Conservation (phyloP, 345 rosid species). For the Gossypium sturtianum region DNA sequence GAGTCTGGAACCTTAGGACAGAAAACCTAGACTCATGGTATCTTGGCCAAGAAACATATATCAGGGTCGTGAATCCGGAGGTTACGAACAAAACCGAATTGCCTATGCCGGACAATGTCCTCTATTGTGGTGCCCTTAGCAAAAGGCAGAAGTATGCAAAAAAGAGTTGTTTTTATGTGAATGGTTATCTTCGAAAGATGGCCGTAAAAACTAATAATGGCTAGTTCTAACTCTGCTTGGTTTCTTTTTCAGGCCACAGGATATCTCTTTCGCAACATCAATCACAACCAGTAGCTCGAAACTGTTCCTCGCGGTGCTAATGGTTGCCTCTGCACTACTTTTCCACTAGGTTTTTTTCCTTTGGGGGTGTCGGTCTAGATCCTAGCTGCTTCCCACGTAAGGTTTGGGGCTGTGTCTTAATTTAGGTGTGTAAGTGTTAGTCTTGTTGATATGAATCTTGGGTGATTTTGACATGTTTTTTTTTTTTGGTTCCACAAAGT, state of each 20-base stretch:
- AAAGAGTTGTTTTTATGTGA: background rate
- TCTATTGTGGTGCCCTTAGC: slow-evolving; percentile 75
- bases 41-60: slow-evolving; percentile 95
- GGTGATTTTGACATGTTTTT: slow-evolving; percentile 27
- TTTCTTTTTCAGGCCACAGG: slow-evolving; percentile 58
- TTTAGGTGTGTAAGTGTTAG: slow-evolving; percentile 30
- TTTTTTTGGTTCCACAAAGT: background rate
- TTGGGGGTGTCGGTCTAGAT: slow-evolving; percentile 11
- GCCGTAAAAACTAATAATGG: background rate
- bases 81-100: slow-evolving; percentile 86
- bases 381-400: slow-evolving; percentile 14
- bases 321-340: slow-evolving; percentile 22
- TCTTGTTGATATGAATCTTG: slow-evolving; percentile 25
- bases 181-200: background rate
- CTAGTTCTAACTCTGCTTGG: slow-evolving; percentile 12
- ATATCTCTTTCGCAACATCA: slow-evolving; percentile 44
- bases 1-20: slow-evolving; percentile 92
- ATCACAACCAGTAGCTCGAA: slow-evolving; percentile 17
- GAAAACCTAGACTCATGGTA: slow-evolving; percentile 98
- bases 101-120: slow-evolving; percentile 73
- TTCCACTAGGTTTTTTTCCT: slow-evolving; percentile 15
- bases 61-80: slow-evolving; percentile 88
- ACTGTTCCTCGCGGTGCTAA: slow-evolving; percentile 29
- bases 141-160: slow-evolving; percentile 66
- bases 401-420: slow-evolving; percentile 29